A percentile compares a stretch with the other conserved stretches of the same genome.
These are phyloP conservation scores for Gracilariopsis chorda DNA, from an alignment of 23 red algal species.

Conservation along the genomic window DNA sequence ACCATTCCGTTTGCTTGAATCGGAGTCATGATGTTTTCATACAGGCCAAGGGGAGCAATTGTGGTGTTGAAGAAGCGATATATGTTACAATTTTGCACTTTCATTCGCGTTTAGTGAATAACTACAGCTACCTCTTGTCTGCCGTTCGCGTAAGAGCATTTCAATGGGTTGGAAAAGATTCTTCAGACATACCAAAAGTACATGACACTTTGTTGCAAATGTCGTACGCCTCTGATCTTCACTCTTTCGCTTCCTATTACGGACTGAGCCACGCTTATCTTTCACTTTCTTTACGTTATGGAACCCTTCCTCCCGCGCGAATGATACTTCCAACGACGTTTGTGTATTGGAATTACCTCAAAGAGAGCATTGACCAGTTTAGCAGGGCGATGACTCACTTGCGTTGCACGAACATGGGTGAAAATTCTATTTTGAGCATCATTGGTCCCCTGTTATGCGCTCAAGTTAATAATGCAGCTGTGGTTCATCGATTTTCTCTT, in stretches of 20 bases:
- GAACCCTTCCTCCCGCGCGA: neutral
- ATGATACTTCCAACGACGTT: neutral
- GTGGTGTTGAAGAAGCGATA: neutral
- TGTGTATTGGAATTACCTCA: constrained; percentile 1
- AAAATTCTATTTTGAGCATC: neutral
- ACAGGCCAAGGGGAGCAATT: neutral
- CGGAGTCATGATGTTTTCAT: neutral
- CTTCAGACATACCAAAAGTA: neutral
- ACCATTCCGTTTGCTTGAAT: neutral
- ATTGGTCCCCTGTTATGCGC: neutral
- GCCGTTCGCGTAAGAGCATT: neutral
- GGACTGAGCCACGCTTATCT: neutral
- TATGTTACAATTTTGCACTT: neutral
- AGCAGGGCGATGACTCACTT: neutral
- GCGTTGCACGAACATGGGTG: neutral
- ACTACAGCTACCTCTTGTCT: neutral
- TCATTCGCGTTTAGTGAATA: neutral
- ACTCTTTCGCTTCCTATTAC: neutral
- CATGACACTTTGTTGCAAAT: neutral
- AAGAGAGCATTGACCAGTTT: neutral
- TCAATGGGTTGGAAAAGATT: neutral
- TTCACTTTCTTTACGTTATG: neutral
- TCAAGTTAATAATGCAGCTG: neutral
- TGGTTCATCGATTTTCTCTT: neutral
- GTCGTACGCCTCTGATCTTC: neutral